These are phyloP conservation scores for Carallia brachiata DNA, from an alignment of 345 rosid genomes.

Conservation along the genomic window DNA sequence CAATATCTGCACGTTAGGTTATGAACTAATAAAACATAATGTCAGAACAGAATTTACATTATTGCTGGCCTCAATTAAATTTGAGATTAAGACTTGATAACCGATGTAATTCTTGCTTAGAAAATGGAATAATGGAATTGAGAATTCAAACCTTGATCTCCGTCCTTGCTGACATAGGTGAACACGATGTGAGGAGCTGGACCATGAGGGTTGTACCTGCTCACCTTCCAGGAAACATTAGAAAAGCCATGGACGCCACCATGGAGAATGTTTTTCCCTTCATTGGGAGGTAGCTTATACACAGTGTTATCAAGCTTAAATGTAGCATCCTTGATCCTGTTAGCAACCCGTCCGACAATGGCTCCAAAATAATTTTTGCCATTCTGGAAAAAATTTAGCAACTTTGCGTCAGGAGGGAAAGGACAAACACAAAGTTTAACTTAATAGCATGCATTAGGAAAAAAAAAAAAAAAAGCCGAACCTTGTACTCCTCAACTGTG, in stretches of 20 bases:
- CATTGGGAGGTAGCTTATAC: conserved; percentile 61
- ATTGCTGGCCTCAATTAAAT: too few relatives aligned
- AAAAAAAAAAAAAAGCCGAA: conserved; percentile 9
- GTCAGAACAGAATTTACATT: too few relatives aligned
- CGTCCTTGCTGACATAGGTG: conserved; percentile 60
- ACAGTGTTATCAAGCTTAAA: conserved; percentile 58
- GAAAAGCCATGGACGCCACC: conserved; percentile 78
- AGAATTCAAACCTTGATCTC: conserved; percentile 62
- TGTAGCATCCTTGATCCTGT: conserved; percentile 63
- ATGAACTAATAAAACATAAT: too few relatives aligned
- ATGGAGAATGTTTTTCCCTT: conserved; percentile 73
- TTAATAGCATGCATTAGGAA: too few relatives aligned
- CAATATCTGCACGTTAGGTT: too few relatives aligned
- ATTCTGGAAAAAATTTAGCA: conserved; percentile 38
- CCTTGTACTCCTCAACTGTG: conserved; percentile 55
- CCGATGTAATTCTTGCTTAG: not conserved
- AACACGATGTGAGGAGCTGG: conserved; percentile 53
- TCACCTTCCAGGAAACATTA: conserved; percentile 68
- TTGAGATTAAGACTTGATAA: too few relatives aligned
- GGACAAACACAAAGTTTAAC: too few relatives aligned
- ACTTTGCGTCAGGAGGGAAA: not conserved
- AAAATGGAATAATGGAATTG: not conserved
- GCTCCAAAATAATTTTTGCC: conserved; percentile 62
- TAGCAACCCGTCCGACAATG: conserved; percentile 80
- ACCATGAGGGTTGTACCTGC: conserved; percentile 38